Conservation (phyloP, 352 stramenopile species). For the Phytophthora citrophthora region DNA sequence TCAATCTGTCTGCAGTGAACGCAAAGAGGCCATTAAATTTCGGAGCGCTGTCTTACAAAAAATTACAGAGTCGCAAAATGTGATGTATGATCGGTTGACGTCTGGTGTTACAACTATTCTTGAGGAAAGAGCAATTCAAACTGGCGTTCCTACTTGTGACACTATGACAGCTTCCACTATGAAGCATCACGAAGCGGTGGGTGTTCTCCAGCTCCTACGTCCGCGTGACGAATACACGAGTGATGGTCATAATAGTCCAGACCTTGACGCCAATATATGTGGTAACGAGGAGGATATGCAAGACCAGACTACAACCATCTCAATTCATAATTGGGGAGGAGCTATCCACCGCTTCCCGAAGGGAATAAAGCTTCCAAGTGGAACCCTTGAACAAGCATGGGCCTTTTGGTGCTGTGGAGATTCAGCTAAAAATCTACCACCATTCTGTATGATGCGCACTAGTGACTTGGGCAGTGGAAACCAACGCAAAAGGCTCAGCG, state of each 20-base stretch:
- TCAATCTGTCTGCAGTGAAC: too few relatives aligned
- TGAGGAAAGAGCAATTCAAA: not conserved
- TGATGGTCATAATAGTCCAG: not conserved
- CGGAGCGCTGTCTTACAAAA: not conserved
- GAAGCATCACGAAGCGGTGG: not conserved
- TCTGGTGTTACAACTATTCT: not conserved
- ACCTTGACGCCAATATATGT: not conserved
- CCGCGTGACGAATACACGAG: not conserved
- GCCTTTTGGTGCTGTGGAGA: constrained; percentile 14
- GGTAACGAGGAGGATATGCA: not conserved
- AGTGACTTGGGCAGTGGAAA: constrained; percentile 12
- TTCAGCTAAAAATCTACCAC: not conserved
- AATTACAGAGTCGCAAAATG: not conserved
- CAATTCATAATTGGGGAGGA: constrained; percentile 16
- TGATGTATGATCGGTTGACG: not conserved
- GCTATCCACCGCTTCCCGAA: constrained; percentile 4
- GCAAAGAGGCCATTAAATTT: not conserved
- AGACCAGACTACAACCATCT: not conserved
- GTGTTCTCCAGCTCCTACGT: not conserved
- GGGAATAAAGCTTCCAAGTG: constrained; percentile 7
- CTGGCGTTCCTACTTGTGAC: not conserved
- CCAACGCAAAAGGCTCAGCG: constrained; percentile 16
- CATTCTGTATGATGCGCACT: constrained; percentile 1
- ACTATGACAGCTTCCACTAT: not conserved
- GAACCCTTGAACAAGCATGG: constrained; percentile 6